Evolutionary conservation across 306 rosid species (phyloP).

Genomic region (Quercus variabilis): DNA sequence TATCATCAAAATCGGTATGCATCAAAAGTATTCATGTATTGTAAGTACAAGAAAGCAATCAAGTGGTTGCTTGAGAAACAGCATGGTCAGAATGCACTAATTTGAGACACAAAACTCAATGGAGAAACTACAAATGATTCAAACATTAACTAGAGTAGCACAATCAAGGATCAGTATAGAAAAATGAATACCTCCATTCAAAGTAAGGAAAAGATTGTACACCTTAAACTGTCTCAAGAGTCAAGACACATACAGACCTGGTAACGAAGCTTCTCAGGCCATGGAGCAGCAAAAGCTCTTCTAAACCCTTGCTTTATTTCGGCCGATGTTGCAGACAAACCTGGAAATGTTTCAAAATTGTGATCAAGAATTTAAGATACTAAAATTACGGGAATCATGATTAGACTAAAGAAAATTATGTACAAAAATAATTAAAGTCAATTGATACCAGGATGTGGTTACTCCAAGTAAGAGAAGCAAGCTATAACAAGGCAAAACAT

Average conservation of each 20-base stretch:
- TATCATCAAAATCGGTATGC: background rate
- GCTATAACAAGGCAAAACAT: background rate
- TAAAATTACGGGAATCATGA: background rate
- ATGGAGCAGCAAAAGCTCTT: slow-evolving; percentile 78
- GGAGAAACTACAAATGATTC: background rate
- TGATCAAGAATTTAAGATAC: background rate
- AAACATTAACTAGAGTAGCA: background rate
- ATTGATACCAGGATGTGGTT: background rate
- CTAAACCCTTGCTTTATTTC: slow-evolving; percentile 84
- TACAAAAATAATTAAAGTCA: background rate
- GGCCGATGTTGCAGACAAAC: slow-evolving; percentile 58
- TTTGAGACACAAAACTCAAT: background rate
- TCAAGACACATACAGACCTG: slow-evolving; percentile 42
- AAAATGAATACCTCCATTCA: background rate
- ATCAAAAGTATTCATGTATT: background rate
- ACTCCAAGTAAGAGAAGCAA: background rate
- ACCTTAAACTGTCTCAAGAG: background rate
- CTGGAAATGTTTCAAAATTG: slow-evolving; percentile 29
- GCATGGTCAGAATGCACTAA: background rate
- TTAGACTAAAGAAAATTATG: background rate
- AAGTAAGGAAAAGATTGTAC: background rate
- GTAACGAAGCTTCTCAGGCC: slow-evolving; percentile 91
- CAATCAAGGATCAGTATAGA: background rate
- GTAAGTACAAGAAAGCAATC: background rate
- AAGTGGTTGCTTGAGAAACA: background rate